Base-by-base conservation (phyloP, 2,329 filamentous ascomycete genomes). In the Mariannaea elegans region DNA sequence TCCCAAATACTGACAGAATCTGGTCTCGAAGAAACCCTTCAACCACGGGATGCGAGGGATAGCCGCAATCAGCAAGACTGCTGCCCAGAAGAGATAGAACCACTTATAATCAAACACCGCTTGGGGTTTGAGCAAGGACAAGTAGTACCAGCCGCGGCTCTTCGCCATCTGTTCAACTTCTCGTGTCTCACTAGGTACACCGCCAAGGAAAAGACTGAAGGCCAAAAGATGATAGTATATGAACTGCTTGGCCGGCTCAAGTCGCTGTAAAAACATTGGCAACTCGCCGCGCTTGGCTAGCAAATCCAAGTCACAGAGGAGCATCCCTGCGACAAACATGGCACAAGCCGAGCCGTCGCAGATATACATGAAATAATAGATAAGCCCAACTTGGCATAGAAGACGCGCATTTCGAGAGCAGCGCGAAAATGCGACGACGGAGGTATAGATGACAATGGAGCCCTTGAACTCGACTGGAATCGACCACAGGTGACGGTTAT, bases 291-390 rank as follows among this genome's bases (percentile, higher is more conserved):
- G 76, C 44, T 73, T 74, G 1, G 83, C 81, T 2, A 88, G 79
- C 5, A 86, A 67, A 64, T 90, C 87, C 27, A 90, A 73, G 59
- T 90, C 86, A 71, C 82, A 83, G 12, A 89, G 78, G 3, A 89
- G 73, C 83, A 89, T 87, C 19, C 88, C 88, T 1, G 80, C 75
- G 12, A 84, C 73, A 70, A 90, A 90, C 73, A 88, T 78, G 14
- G 86, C 80, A 64, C 83, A 84, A 69, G 86, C 86, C 74, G 82
- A 86, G 21, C 87, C 88, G 70, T 92, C 89, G 3, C 82, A 82
- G 50, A 91, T 82, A 71, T 89, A 90, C 70, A 91, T 78, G 69
- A 90, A 90, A 74, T 91, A 92, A 63, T 80, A 78, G 18, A 86
- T 81, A 10, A 92, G 76, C 1, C 71, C 81, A 1, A 79, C 45